A percentile compares a stretch with the other conserved stretches of the same genome.
Evolutionary conservation across 2,329 filamentous ascomycete species (phyloP).

Genomic region (Pyricularia grisea): DNA sequence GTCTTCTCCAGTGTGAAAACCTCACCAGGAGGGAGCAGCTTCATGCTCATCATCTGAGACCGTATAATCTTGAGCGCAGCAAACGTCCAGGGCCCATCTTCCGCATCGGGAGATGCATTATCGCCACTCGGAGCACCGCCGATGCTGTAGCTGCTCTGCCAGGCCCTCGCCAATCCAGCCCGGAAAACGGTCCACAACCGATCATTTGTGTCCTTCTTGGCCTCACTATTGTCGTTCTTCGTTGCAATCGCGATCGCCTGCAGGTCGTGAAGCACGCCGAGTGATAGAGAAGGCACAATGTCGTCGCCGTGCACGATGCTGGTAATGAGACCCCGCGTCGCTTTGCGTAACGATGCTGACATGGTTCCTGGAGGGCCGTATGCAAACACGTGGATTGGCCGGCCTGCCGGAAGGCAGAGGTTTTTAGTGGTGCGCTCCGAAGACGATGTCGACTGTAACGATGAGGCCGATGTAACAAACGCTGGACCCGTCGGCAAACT

Average conservation of each 20-base stretch:
- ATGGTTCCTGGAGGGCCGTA: conserved; percentile 68
- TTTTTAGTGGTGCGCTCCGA: conserved; percentile 18
- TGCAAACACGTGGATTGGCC: conserved; percentile 70
- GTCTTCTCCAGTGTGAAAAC: conserved; percentile 65
- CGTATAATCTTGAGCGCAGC: conserved; percentile 57
- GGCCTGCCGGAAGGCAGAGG: conserved; percentile 49
- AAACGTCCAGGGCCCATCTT: conserved; percentile 62
- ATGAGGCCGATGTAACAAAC: conserved; percentile 50
- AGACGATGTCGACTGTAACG: conserved; percentile 16
- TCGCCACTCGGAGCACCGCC: neutral
- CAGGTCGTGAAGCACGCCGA: conserved; percentile 66
- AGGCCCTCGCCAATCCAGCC: conserved; percentile 50
- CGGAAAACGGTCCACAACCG: conserved; percentile 58
- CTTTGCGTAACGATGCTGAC: conserved; percentile 58
- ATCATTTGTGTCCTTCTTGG: conserved; percentile 56
- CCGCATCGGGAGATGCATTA: conserved; percentile 11
- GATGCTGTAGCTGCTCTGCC: conserved; percentile 33
- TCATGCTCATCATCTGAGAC: conserved; percentile 57
- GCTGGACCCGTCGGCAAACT: conserved; percentile 34
- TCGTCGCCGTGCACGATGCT: conserved; percentile 66
- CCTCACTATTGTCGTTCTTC: conserved; percentile 59
- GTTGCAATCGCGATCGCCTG: conserved; percentile 64
- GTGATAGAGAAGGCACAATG: conserved; percentile 62
- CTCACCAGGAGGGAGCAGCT: conserved; percentile 67
- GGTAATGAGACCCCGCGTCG: conserved; percentile 66